phyloP scores from a whole-genome alignment of 148 eudicot species.

The Talinum fruticosum region DNA sequence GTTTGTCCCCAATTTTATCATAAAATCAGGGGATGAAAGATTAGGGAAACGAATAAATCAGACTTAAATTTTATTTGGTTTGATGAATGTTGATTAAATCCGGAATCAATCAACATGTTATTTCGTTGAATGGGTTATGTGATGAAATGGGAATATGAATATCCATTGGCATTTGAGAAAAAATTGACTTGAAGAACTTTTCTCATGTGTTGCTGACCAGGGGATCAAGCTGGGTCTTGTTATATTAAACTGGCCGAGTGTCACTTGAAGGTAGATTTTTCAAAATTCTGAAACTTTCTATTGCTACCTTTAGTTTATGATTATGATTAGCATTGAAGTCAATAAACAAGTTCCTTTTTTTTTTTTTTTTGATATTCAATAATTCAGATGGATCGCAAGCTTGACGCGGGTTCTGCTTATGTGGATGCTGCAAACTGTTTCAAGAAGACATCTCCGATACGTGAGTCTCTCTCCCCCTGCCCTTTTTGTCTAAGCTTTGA shows the following conservation, averaged over 20 bases:
- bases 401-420: constrained; percentile 40
- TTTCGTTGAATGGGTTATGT: too few relatives aligned
- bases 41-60: too few relatives aligned
- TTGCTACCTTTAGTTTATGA: neutral
- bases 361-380: neutral
- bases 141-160: too few relatives aligned
- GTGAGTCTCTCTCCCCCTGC: constrained; percentile 23
- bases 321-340: neutral
- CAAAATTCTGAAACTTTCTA: neutral
- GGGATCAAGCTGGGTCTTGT: constrained; percentile 45
- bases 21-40: neutral
- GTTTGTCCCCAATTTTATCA: neutral
- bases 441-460: constrained; percentile 34
- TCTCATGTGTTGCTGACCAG: constrained; percentile 20
- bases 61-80: neutral
- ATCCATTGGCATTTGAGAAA: neutral
- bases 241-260: constrained; percentile 41
- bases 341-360: neutral
- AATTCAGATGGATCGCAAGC: constrained; percentile 31
- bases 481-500: too few relatives aligned
- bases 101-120: neutral
- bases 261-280: constrained; percentile 34
- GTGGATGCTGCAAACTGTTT: constrained; percentile 48
- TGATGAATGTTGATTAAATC: neutral
- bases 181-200: neutral